Evolutionary conservation across 768 basidiomycete genomes (phyloP).

Genomic region (Trametes villosa): DNA sequence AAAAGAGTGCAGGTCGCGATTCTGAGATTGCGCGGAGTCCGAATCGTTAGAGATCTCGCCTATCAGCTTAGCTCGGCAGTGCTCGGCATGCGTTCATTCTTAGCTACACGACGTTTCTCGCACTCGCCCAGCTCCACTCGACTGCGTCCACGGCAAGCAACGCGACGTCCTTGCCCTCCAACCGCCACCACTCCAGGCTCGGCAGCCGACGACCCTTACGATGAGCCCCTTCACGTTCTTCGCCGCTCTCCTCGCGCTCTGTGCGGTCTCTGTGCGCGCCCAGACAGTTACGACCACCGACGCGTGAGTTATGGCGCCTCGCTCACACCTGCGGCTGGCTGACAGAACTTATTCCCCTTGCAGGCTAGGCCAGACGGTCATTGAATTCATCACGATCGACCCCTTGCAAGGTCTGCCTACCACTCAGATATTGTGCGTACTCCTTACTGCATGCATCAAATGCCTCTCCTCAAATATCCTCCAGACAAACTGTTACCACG

Average conservation of each 20-base stretch:
- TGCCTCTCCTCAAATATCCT: constrained; percentile 16
- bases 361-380: constrained; percentile 56
- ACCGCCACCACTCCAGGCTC: constrained; percentile 6
- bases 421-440: constrained; percentile 50
- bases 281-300: constrained; percentile 56
- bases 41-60: constrained; percentile 2
- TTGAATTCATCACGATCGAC: constrained; percentile 51
- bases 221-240: constrained; percentile 29
- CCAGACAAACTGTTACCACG: constrained; percentile 22
- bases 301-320: constrained; percentile 42
- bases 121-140: neutral
- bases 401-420: constrained; percentile 39
- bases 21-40: constrained; percentile 11
- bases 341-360: constrained; percentile 6
- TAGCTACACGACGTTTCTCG: neutral
- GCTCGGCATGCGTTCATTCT: constrained; percentile 21
- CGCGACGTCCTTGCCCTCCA: neutral
- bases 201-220: constrained; percentile 12
- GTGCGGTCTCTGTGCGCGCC: constrained; percentile 27
- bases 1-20: neutral
- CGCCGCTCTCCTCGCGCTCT: constrained; percentile 15
- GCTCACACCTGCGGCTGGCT: constrained; percentile 9
- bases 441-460: constrained; percentile 6
- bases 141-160: neutral
- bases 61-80: constrained; percentile 1